Evolutionary conservation across 2,329 filamentous ascomycete species (phyloP).

Genomic region (Rachicladosporium sp.): DNA sequence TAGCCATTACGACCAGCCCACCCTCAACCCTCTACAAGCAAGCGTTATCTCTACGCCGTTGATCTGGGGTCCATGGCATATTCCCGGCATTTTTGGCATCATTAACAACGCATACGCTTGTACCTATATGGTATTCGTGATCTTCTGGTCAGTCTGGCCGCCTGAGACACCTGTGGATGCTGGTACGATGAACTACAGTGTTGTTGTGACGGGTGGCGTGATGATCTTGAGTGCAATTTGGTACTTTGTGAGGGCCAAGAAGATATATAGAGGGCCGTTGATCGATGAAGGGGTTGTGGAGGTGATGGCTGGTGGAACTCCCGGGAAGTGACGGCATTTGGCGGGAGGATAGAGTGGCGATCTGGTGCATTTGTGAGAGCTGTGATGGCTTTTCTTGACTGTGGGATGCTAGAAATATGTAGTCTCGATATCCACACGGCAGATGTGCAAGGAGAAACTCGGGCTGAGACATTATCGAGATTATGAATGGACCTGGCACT

Average conservation of each 20-base stretch:
- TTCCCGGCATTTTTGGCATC: conserved; percentile 40
- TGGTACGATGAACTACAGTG: conserved; percentile 32
- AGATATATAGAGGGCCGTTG: conserved; percentile 26
- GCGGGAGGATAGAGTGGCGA: background rate
- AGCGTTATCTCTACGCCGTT: conserved; percentile 17
- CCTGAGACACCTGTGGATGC: conserved; percentile 22
- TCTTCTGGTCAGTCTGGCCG: conserved; percentile 47
- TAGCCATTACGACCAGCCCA: background rate
- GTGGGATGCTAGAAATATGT: too few relatives aligned
- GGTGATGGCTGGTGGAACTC: conserved; percentile 16
- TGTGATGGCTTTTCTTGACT: too few relatives aligned
- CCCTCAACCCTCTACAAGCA: conserved; percentile 5
- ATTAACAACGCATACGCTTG: conserved; percentile 44
- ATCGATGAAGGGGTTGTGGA: conserved; percentile 23
- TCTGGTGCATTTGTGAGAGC: too few relatives aligned
- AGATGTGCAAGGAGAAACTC: too few relatives aligned
- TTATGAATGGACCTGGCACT: too few relatives aligned
- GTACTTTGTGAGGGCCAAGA: conserved; percentile 25
- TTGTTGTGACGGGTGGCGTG: conserved; percentile 27
- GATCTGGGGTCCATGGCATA: conserved; percentile 44
- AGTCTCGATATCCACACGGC: too few relatives aligned
- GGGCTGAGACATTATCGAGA: too few relatives aligned
- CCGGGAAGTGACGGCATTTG: background rate
- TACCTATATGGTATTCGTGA: conserved; percentile 40
- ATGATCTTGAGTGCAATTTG: conserved; percentile 25